Percentiles rank a stretch among this genome's conserved stretches.
These are phyloP conservation scores for Elongisporangium anandrum DNA, from an alignment of 352 stramenopile species.

Conservation along the genomic window DNA sequence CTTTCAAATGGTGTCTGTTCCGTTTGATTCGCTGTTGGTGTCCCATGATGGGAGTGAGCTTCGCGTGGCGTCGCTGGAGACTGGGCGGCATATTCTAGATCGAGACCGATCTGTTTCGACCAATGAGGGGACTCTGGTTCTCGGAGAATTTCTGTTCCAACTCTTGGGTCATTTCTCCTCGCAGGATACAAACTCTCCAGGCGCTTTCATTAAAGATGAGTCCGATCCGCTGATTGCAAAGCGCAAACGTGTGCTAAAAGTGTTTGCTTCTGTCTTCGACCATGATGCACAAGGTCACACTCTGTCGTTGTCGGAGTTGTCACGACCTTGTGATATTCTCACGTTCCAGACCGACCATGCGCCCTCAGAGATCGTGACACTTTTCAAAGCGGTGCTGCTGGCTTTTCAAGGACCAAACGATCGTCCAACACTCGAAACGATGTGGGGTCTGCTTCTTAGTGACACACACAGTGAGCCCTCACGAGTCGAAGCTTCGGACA, in stretches of 20 bases:
- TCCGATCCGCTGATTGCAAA: not conserved
- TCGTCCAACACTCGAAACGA: not conserved
- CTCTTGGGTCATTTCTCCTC: slow-evolving; percentile 3
- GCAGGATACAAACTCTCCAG: not conserved
- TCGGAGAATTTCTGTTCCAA: slow-evolving; percentile 11
- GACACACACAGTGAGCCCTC: not conserved
- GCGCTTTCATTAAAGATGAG: not conserved
- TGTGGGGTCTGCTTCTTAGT: not conserved
- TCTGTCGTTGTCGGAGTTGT: not conserved
- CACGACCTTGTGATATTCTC: not conserved
- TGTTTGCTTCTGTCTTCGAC: not conserved
- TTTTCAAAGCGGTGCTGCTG: not conserved
- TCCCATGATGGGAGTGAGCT: slow-evolving; percentile 20
- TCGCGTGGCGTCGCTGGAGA: slow-evolving; percentile 17
- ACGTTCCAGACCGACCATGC: not conserved
- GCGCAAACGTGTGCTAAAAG: not conserved
- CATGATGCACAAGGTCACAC: not conserved
- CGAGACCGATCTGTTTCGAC: not conserved
- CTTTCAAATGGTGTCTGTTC: slow-evolving; percentile 11
- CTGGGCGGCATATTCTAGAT: not conserved
- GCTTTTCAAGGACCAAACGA: not conserved
- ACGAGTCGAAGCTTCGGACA: not conserved
- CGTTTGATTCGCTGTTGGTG: slow-evolving; percentile 22
- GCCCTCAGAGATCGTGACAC: not conserved
- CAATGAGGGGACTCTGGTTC: not conserved